Evolutionary conservation across 306 rosid species (phyloP), one percentile per base, ranked within the genome.

Genomic region (Cicer chorassanicum): DNA sequence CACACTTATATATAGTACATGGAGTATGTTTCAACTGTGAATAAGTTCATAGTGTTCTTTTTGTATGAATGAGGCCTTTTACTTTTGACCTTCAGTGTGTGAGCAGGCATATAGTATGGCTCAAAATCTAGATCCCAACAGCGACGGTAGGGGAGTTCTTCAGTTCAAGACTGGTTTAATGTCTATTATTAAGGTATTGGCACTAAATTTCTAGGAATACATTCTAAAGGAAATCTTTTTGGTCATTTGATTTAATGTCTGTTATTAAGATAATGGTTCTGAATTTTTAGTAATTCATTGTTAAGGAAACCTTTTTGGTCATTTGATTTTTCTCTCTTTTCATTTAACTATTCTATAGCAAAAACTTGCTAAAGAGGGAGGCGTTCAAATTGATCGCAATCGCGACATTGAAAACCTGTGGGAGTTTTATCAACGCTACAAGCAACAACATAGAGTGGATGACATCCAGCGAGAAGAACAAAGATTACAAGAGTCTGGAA

Each of bases 81-180:
- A n/a, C 76, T 86, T 82, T 76, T 72, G 46, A 73, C 73, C 79
- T 80, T 75, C 75, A 94, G 99, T 94, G 92, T 92, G 97, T 54
- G 99, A 94, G 95, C 97, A 94, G 84, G 99, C 99, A 5, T 94
- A 91, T 76, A 80, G 59, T 48, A 91, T 94, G 99, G 93, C 97
- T 14, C 99, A 94, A 80, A 86, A 88, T 85, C 89, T 94, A 42
- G 97, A 94, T 67, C 97, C 97, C 29, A 87, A 56, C 80, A 92
- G 97, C 77, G 87, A 83, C 64, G 97, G 97, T 36, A 86, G 97
- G 79, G 99, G 99, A 65, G 93, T 91, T 85, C 93, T 90, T 72
- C 97, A 91, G 85, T 92, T 94, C 81, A 94, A 91, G 88, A 92
- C 97, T 13, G 97, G 99, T 72, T 90, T 94, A 74, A 90, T 84